A percentile compares a stretch with the other conserved stretches of the same genome.
phyloP scores from a whole-genome alignment of 441 rosid species.

The Adansonia gregorii region DNA sequence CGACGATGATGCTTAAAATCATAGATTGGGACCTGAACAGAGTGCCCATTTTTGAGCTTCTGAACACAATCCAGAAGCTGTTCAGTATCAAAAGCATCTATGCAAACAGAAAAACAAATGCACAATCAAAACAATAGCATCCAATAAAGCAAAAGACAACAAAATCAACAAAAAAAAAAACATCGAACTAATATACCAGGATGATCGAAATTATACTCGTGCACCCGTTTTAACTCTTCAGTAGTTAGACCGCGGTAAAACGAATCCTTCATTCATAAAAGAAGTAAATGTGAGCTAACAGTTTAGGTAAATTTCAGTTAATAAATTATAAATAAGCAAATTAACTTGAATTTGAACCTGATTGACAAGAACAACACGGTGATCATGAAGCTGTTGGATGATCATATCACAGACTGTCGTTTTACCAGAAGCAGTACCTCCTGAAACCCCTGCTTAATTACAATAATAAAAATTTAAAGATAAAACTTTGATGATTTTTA shows the following conservation, averaged over 20 bases:
- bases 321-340: background rate
- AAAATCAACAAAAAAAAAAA: background rate
- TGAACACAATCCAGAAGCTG: slow-evolving; percentile 84
- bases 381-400: slow-evolving; percentile 96
- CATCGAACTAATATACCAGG: slow-evolving; percentile 56
- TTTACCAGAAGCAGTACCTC: slow-evolving; percentile 98
- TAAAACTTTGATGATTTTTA: background rate
- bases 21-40: slow-evolving; percentile 88
- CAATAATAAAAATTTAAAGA: background rate
- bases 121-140: slow-evolving; percentile 7
- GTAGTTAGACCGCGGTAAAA: slow-evolving; percentile 91
- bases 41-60: slow-evolving; percentile 67
- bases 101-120: slow-evolving; percentile 17
- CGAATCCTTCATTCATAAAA: slow-evolving; percentile 61
- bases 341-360: slow-evolving; percentile 55
- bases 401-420: slow-evolving; percentile 98
- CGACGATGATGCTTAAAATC: slow-evolving; percentile 89
- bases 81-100: slow-evolving; percentile 95
- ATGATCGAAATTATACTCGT: slow-evolving; percentile 96
- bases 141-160: background rate
- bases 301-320: background rate
- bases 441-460: slow-evolving; percentile 72
- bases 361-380: slow-evolving; percentile 87
- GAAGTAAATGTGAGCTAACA: background rate
- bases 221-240: slow-evolving; percentile 71